phyloP scores from a whole-genome alignment of 495 filamentous ascomycete species.

The Rhypophila decipiens region DNA sequence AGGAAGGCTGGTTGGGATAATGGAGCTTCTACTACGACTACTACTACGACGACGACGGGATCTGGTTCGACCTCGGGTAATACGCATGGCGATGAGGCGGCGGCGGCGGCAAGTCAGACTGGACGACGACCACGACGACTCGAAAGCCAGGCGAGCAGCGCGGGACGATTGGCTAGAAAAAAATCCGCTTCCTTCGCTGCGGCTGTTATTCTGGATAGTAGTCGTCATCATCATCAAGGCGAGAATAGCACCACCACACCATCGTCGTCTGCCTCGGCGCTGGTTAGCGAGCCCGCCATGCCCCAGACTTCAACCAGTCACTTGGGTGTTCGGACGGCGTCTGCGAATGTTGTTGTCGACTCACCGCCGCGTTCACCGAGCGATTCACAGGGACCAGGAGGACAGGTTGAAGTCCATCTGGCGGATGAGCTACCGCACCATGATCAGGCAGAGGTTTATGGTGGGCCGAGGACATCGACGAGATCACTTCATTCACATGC shows the following conservation, averaged over 20 bases:
- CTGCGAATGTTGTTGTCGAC: constrained; percentile 3
- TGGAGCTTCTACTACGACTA: too few relatives aligned
- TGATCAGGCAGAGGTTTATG: neutral
- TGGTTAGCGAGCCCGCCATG: constrained; percentile 41
- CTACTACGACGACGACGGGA: constrained; percentile 16
- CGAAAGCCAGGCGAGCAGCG: too few relatives aligned
- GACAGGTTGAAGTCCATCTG: constrained; percentile 9
- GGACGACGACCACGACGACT: too few relatives aligned
- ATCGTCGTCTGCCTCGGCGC: constrained; percentile 20
- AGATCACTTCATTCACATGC: constrained; percentile 1
- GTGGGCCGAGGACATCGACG: constrained; percentile 2
- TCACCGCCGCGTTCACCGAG: neutral
- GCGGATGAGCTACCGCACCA: constrained; percentile 10
- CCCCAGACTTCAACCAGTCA: constrained; percentile 38
- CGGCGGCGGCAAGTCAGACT: constrained; percentile 8
- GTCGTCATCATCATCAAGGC: constrained; percentile 3
- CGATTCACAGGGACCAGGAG: neutral
- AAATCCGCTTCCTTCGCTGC: constrained; percentile 41
- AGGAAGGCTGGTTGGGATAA: constrained; percentile 19
- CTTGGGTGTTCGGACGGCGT: constrained; percentile 27
- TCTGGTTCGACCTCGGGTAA: constrained; percentile 8
- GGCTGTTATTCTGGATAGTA: constrained; percentile 39
- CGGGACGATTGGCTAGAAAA: constrained; percentile 24
- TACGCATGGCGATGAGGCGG: neutral
- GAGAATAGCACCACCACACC: constrained; percentile 9